phyloP scores from a whole-genome alignment of 1,284 basidiomycete genomes.

The Ustilago hordei region DNA sequence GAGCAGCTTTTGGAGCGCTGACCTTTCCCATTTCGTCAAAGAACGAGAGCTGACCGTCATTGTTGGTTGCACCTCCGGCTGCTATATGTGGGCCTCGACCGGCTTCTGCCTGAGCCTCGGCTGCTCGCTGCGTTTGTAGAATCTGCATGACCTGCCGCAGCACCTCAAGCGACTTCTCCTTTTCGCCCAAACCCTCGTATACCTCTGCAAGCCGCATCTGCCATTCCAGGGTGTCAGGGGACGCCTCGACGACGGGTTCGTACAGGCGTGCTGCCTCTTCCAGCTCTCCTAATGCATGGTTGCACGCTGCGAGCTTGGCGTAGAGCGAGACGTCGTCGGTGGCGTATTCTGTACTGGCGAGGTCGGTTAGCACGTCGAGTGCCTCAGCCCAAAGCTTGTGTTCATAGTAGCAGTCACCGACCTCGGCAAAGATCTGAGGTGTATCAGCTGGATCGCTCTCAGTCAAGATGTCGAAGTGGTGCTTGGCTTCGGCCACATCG shows the following conservation, averaged over 20 bases:
- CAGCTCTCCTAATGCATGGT: conserved; percentile 53
- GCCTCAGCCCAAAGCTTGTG: conserved; percentile 57
- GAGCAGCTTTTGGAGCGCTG: conserved; percentile 8
- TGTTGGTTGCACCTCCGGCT: background rate
- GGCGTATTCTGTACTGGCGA: conserved; percentile 33
- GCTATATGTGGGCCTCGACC: background rate
- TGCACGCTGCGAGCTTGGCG: conserved; percentile 61
- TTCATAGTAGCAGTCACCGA: conserved; percentile 62
- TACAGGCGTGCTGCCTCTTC: conserved; percentile 55
- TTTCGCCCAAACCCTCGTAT: conserved; percentile 82
- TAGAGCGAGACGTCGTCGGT: conserved; percentile 55
- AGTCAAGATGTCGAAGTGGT: conserved; percentile 59
- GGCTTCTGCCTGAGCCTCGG: conserved; percentile 7
- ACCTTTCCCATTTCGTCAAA: conserved; percentile 55
- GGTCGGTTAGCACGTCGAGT: conserved; percentile 52
- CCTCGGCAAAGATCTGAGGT: conserved; percentile 54
- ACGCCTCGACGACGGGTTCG: conserved; percentile 77
- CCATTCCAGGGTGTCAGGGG: conserved; percentile 79
- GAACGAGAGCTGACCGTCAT: conserved; percentile 47
- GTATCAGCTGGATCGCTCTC: conserved; percentile 51
- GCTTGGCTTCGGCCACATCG: conserved; percentile 83
- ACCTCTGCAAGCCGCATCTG: conserved; percentile 78
- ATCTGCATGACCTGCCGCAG: conserved; percentile 78
- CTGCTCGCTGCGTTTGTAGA: conserved; percentile 27
- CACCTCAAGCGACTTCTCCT: conserved; percentile 83